Conservation (phyloP, 163 green algal genomes). For the Chlamydomonas reinhardtii region DNA sequence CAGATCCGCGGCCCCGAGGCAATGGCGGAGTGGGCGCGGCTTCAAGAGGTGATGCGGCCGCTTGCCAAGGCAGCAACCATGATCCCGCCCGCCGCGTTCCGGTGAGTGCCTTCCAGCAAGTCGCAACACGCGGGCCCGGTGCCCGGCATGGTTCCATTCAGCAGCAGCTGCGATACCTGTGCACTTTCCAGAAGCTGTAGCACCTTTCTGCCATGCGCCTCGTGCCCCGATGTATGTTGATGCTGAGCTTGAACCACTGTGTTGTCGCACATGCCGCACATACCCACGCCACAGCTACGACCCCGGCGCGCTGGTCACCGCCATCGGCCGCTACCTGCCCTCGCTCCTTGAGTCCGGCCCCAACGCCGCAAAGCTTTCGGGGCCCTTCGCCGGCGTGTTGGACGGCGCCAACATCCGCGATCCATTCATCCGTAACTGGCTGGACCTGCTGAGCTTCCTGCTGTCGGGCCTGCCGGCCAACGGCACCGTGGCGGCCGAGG, state of each 20-base stretch:
- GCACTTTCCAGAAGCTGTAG: too few relatives aligned
- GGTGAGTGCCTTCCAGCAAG: too few relatives aligned
- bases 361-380: constrained; percentile 68
- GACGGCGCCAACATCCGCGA: constrained; percentile 16
- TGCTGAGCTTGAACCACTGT: too few relatives aligned
- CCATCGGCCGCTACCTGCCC: constrained; percentile 77
- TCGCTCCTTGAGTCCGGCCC: constrained; percentile 63
- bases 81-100: constrained; percentile 79
- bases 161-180: too few relatives aligned
- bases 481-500: constrained; percentile 91
- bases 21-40: constrained; percentile 50
- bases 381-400: constrained; percentile 74
- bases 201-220: too few relatives aligned
- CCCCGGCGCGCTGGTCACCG: constrained; percentile 69
- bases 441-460: constrained; percentile 95
- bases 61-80: constrained; percentile 75
- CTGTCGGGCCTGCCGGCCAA: constrained; percentile 89
- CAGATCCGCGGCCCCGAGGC: constrained; percentile 49
- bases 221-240: too few relatives aligned
- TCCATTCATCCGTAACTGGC: constrained; percentile 46
- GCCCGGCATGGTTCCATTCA: too few relatives aligned
- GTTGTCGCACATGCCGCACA: too few relatives aligned
- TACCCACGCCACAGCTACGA: constrained; percentile 60
- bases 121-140: too few relatives aligned
- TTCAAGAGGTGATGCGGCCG: constrained; percentile 79